Base-by-base conservation (phyloP, 176 grass and related monocot species). In the Oryza australiensis region DNA sequence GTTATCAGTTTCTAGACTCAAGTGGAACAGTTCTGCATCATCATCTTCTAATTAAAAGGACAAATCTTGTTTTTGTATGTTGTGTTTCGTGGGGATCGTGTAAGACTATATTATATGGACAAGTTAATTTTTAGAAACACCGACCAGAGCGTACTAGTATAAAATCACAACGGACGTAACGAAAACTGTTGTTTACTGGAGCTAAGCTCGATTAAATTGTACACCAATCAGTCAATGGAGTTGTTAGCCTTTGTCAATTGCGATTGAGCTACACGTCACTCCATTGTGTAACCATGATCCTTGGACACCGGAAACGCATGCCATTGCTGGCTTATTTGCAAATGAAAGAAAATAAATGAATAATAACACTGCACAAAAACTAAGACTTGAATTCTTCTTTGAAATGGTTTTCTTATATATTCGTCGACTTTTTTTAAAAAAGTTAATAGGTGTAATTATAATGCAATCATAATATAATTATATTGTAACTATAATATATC, bases 161-260 rank as follows among this genome's bases (percentile, higher is more conserved):
- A 24, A 24, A 24, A 55, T 22, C 53, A 37, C 5, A 38, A 5
- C 2, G 40, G 53, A 77, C 72, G 24, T 41, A 60, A 60, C 55
- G 22, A n/a, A 11, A 75, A 41, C 68, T 71, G 14, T 78, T 35
- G n/a, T 43, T 70, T 76, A 69, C 16, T 33, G 35, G 68, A 20
- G 75, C 11, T 27, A 68, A 24, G 0, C 1, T 60, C 22, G 46
- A 48, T 75, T 80, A 7, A 18, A 68, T 38, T 34, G 60, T 43
- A 41, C 45, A 27, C 46, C 24, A 62, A 28, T 68, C 28, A 18
- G 70, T 84, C 87, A 80, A 63, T 75, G 81, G 87, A 80, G 87
- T 80, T 37, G 87, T 74, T 88, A 74, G 48, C 35, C 28, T 80
- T 80, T 62, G 48, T 64, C 62, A 40, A 4, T 57, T 51, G 49